These are phyloP conservation scores for Mortierella sp. DNA, from an alignment of 371 early-diverging fungal genomes.

Conservation along the genomic window DNA sequence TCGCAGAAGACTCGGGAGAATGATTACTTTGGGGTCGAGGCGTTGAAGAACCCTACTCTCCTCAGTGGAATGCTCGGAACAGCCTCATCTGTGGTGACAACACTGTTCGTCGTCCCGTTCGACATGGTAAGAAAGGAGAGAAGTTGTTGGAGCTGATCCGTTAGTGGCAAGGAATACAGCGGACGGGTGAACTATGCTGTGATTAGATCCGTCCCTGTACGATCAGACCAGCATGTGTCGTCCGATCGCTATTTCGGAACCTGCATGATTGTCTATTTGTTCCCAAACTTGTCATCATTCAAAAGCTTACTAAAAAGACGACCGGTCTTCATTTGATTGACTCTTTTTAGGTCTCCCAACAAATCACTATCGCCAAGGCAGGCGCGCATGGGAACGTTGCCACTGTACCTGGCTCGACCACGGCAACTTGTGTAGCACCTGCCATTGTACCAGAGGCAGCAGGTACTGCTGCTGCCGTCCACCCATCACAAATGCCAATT, in stretches of 20 bases:
- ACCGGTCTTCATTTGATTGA: background rate
- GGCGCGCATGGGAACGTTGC: constrained; percentile 24
- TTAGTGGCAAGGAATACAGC: too few species aligned
- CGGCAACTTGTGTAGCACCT: constrained; percentile 32
- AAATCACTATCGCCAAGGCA: constrained; percentile 49
- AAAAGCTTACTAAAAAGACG: background rate
- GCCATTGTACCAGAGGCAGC: constrained; percentile 16
- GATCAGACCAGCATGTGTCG: too few species aligned
- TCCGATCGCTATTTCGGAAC: too few species aligned
- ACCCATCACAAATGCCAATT: constrained; percentile 33
- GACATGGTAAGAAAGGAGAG: constrained; percentile 32
- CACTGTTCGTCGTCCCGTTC: constrained; percentile 48
- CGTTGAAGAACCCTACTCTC: constrained; percentile 23
- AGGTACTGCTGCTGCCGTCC: constrained; percentile 1
- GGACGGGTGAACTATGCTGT: too few species aligned
- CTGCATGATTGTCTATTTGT: too few species aligned
- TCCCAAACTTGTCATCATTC: too few species aligned
- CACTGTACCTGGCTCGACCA: constrained; percentile 8
- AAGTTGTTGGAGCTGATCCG: too few species aligned
- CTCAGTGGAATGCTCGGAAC: constrained; percentile 40
- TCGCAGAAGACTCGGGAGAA: constrained; percentile 29
- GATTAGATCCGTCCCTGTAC: too few species aligned
- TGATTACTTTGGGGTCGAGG: constrained; percentile 22
- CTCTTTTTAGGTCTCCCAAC: constrained; percentile 36
- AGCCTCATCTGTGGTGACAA: constrained; percentile 41